These are phyloP conservation scores for Debaryomyces sp. DNA, from an alignment of 1,139 yeast genomes.

Conservation along the genomic window DNA sequence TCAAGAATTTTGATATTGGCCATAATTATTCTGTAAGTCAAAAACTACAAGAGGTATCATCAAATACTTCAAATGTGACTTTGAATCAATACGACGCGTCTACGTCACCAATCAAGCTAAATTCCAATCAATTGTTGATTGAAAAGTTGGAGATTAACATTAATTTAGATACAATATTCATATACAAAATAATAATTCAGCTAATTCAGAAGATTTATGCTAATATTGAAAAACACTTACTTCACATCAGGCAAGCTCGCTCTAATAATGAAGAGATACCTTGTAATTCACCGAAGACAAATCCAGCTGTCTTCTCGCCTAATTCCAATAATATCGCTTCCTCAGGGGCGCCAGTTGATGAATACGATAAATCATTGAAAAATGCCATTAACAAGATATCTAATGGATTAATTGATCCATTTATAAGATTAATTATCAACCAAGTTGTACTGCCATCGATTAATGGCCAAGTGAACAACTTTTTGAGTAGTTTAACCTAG, in stretches of 20 bases:
- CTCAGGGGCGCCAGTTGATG: conserved; percentile 29
- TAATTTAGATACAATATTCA: conserved; percentile 42
- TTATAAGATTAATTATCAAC: conserved; percentile 31
- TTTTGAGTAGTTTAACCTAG: conserved; percentile 26
- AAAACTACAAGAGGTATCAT: conserved; percentile 7
- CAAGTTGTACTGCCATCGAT: conserved; percentile 36
- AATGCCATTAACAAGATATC: conserved; percentile 34
- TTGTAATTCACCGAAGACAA: conserved; percentile 16
- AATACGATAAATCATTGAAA: conserved; percentile 33
- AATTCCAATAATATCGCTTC: conserved; percentile 24
- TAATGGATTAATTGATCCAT: conserved; percentile 44
- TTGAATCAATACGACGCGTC: conserved; percentile 16
- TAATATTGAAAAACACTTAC: conserved; percentile 23
- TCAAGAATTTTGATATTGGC: conserved; percentile 49
- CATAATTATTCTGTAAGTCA: conserved; percentile 6
- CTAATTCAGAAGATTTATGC: conserved; percentile 33
- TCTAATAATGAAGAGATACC: conserved; percentile 10
- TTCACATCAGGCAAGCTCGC: neutral
- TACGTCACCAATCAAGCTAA: conserved; percentile 44
- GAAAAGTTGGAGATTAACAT: conserved; percentile 51
- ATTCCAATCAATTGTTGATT: conserved; percentile 44
- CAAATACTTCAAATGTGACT: conserved; percentile 14
- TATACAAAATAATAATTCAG: conserved; percentile 39
- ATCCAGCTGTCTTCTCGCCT: conserved; percentile 41
- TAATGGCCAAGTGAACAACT: conserved; percentile 31